Evolutionary conservation across 805 yeast species (phyloP).

Genomic region (Cyberlindnera nakhonratchasimensis): DNA sequence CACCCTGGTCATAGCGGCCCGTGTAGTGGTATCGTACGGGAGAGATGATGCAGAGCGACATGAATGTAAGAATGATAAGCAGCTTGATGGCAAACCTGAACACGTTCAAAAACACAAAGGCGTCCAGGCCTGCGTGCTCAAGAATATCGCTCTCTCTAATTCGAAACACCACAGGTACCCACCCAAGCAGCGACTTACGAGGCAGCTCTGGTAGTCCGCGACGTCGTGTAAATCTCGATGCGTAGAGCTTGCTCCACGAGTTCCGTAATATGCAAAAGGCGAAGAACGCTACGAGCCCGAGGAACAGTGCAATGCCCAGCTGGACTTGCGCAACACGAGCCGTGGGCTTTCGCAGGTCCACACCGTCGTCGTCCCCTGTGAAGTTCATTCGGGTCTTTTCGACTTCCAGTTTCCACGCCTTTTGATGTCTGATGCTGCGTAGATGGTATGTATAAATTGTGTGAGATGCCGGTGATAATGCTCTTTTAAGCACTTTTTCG

Average conservation of each 20-base stretch:
- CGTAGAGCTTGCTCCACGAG: slow-evolving; percentile 77
- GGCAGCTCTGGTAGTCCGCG: slow-evolving; percentile 59
- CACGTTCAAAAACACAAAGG: slow-evolving; percentile 85
- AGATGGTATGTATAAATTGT: background rate
- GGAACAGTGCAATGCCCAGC: slow-evolving; percentile 57
- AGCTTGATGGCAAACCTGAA: slow-evolving; percentile 84
- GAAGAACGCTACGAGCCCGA: slow-evolving; percentile 68
- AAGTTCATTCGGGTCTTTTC: too few relatives aligned
- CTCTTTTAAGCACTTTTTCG: too few relatives aligned
- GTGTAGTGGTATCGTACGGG: slow-evolving; percentile 83
- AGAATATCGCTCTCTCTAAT: slow-evolving; percentile 74
- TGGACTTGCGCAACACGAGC: slow-evolving; percentile 72
- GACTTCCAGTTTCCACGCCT: background rate
- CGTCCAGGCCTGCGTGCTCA: slow-evolving; percentile 91
- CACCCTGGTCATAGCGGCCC: slow-evolving; percentile 69
- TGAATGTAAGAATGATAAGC: slow-evolving; percentile 57
- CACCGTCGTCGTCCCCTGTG: slow-evolving; percentile 3
- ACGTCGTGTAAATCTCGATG: slow-evolving; percentile 58
- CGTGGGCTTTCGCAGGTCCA: slow-evolving; percentile 27
- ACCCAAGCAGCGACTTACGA: slow-evolving; percentile 60
- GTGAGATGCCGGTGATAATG: background rate
- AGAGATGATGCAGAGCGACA: slow-evolving; percentile 72
- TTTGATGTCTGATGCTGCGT: background rate
- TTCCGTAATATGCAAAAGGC: slow-evolving; percentile 68
- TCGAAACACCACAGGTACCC: slow-evolving; percentile 66